Base-by-base conservation (phyloP, 2,329 filamentous ascomycete genomes). In the Fusarium coffeatum region DNA sequence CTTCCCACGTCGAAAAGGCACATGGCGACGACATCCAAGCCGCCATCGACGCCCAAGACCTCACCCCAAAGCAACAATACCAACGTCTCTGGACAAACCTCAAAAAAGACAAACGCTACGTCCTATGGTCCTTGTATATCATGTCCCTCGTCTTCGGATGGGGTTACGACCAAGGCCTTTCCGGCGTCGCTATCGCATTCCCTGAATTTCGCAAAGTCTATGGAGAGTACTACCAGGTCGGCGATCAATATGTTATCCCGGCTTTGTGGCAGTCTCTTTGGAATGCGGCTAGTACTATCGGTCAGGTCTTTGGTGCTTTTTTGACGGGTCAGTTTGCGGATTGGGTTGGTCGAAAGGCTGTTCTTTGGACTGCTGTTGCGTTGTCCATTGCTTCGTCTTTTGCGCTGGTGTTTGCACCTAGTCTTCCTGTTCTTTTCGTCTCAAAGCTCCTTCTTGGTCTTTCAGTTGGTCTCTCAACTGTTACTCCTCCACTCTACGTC, bases 241-340 rank as follows among this genome's bases (percentile, higher is more conserved):
- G 74, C 6, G 74, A 77, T 27, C 72, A 74, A 32, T 76, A 63
- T 50, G 73, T 80, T 9, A 80, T 80, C 37, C 78, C 78, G 0
- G 78, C 79, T 3, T 72, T 80, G 0, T 80, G 78, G 78, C 78
- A 80, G 58, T 78, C 77, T 45, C 75, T 80, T 10, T 80, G 78
- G 78, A 80, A 79, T 51, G 78, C 78, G 6, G 78, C 78, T 8
- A 78, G 75, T 28, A 79, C 77, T 8, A 80, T 80, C 9, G 78
- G 78, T 0, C 74, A 76, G 25, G 46, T 76, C 2, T 59, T 76
- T 37, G 75, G 75, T 10, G 75, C 75, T 1, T 77, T 76, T 18
- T 23, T 76, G 13, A 69, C 72, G 0, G 75, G 75, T 1, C 70
- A 75, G 18, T 76, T 76, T 23, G 75, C 75, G 6, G 74, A 76